A percentile compares a stretch with the other conserved stretches of the same genome.
phyloP scores from a whole-genome alignment of 305 asterid species.

The Fraxinus floribunda region DNA sequence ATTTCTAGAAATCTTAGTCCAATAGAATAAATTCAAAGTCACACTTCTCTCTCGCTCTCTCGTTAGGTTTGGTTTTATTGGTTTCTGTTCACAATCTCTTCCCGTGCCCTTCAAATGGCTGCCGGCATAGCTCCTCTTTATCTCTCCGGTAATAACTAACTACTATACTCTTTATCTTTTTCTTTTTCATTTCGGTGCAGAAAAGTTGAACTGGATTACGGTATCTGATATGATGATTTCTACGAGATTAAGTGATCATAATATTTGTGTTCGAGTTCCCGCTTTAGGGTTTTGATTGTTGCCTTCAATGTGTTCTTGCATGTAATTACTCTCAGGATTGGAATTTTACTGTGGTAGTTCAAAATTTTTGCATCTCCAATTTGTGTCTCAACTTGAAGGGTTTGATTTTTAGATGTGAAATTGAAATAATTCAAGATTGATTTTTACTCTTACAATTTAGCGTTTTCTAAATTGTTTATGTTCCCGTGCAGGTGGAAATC shows the following conservation, averaged over 20 bases:
- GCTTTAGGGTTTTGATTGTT: background rate
- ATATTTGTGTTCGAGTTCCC: background rate
- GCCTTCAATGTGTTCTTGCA: background rate
- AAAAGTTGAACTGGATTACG: background rate
- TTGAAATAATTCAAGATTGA: background rate
- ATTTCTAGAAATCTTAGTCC: background rate
- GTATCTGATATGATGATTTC: background rate
- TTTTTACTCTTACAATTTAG: background rate
- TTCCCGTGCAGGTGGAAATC: constrained; percentile 48
- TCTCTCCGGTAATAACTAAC: constrained; percentile 32
- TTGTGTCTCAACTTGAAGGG: background rate
- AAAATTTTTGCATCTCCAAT: background rate
- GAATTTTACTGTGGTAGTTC: background rate
- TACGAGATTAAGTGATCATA: background rate
- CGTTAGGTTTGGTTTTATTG: background rate
- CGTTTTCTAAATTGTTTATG: background rate
- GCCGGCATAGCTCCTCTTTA: constrained; percentile 35
- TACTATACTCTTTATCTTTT: background rate
- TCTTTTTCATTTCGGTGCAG: background rate
- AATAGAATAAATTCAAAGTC: background rate
- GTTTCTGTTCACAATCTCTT: constrained; percentile 1
- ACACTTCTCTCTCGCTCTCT: background rate
- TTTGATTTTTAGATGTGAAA: background rate
- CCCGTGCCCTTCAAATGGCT: constrained; percentile 36
- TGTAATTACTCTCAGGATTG: background rate